Percentiles rank a stretch among this genome's conserved stretches.
Conservation (phyloP, 2,329 filamentous ascomycete species). For the Hirsutella thompsonii region DNA sequence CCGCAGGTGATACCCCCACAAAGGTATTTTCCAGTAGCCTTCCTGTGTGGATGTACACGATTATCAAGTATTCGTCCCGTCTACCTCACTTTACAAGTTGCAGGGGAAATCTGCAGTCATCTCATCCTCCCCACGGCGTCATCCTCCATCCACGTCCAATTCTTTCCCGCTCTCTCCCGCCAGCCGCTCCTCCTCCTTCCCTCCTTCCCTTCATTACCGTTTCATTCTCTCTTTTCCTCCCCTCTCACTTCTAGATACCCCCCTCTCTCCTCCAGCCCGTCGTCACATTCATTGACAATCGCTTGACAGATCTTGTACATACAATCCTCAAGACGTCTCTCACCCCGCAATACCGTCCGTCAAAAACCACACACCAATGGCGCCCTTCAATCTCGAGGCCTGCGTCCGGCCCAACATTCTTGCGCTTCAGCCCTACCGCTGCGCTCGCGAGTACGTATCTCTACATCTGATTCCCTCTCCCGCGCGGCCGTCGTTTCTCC, state of each 20-base stretch:
- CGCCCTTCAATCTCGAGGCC: constrained; percentile 58
- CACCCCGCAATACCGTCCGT: not conserved
- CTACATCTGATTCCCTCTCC: too few relatives aligned
- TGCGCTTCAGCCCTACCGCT: constrained; percentile 65
- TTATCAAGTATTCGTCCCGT: not conserved
- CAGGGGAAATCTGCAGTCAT: not conserved
- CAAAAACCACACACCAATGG: constrained; percentile 23
- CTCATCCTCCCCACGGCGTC: not conserved
- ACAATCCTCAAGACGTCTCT: too few relatives aligned
- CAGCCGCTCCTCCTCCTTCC: not conserved
- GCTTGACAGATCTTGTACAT: too few relatives aligned
- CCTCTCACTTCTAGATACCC: too few relatives aligned
- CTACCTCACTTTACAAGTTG: too few relatives aligned
- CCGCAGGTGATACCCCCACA: too few relatives aligned
- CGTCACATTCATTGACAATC: too few relatives aligned
- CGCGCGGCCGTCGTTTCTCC: constrained; percentile 5
- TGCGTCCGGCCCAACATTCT: constrained; percentile 70
- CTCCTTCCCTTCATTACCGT: not conserved
- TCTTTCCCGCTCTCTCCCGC: not conserved
- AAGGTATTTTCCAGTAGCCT: too few relatives aligned
- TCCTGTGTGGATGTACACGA: not conserved
- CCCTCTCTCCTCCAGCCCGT: too few relatives aligned
- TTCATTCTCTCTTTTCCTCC: not conserved
- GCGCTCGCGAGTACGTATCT: constrained; percentile 59
- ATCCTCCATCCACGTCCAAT: too few relatives aligned